These are phyloP conservation scores for Fusarium buxicola DNA, from an alignment of 2,329 filamentous ascomycete species.

Conservation along the genomic window DNA sequence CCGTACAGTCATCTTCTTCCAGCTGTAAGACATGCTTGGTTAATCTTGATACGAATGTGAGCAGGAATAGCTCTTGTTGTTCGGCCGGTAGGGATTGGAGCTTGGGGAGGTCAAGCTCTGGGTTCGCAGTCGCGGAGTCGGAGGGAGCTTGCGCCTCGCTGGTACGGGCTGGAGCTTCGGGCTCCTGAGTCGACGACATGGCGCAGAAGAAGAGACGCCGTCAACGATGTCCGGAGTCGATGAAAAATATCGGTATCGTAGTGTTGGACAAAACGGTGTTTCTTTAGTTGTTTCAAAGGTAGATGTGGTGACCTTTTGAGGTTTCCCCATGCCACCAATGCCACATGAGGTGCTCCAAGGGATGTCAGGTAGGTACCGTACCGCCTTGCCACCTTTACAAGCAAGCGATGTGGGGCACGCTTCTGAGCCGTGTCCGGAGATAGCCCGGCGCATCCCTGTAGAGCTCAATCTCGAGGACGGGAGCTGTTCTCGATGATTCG, in stretches of 20 bases:
- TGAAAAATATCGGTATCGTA: slow-evolving; percentile 15
- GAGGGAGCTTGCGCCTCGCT: slow-evolving; percentile 49
- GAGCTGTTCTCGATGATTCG: slow-evolving; percentile 1
- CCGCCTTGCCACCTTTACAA: slow-evolving; percentile 20
- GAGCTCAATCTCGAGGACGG: slow-evolving; percentile 8
- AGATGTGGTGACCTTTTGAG: slow-evolving; percentile 39
- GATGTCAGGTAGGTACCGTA: slow-evolving; percentile 28
- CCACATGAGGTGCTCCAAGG: slow-evolving; percentile 29
- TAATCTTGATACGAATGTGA: slow-evolving; percentile 87
- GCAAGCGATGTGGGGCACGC: slow-evolving; percentile 29
- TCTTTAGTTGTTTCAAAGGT: slow-evolving; percentile 28
- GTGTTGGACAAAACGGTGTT: slow-evolving; percentile 23
- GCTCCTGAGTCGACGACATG: slow-evolving; percentile 55
- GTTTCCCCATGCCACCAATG: slow-evolving; percentile 45
- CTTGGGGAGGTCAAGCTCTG: slow-evolving; percentile 90
- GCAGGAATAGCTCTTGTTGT: slow-evolving; percentile 93
- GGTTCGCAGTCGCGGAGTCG: slow-evolving; percentile 63
- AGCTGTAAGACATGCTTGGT: slow-evolving; percentile 82
- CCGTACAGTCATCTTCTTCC: slow-evolving; percentile 81
- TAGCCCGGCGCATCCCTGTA: slow-evolving; percentile 46
- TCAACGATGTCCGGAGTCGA: slow-evolving; percentile 30
- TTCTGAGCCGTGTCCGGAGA: slow-evolving; percentile 32
- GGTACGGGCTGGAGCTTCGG: slow-evolving; percentile 50
- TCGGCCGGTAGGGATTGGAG: slow-evolving; percentile 90
- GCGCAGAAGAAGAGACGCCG: slow-evolving; percentile 32